phyloP scores from a whole-genome alignment of 345 rosid species.

The Raphanus sativus region DNA sequence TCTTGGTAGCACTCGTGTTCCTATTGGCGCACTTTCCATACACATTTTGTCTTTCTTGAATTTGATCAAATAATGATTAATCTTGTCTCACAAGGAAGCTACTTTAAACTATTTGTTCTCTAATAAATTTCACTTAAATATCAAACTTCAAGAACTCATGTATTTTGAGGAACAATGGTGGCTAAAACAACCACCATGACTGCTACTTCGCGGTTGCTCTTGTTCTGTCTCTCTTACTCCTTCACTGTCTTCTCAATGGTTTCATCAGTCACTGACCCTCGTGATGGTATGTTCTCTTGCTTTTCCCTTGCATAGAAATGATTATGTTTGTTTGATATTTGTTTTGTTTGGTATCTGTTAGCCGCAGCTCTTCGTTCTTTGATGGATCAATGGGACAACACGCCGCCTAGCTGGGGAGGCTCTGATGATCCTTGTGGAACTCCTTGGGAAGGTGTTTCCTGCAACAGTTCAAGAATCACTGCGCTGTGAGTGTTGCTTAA shows the following conservation, averaged over 20 bases:
- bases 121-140: slow-evolving; percentile 27
- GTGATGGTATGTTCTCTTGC: slow-evolving; percentile 50
- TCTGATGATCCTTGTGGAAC: slow-evolving; percentile 79
- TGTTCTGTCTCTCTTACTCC: slow-evolving; percentile 37
- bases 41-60: background rate
- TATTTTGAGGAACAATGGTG: slow-evolving; percentile 37
- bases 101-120: slow-evolving; percentile 16
- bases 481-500: slow-evolving; percentile 56
- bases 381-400: slow-evolving; percentile 69
- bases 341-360: slow-evolving; percentile 31
- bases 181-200: slow-evolving; percentile 21
- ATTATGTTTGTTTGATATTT: background rate
- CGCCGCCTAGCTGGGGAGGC: slow-evolving; percentile 72
- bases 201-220: slow-evolving; percentile 36
- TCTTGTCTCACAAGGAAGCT: slow-evolving; percentile 37
- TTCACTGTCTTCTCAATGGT: slow-evolving; percentile 28
- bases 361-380: slow-evolving; percentile 79
- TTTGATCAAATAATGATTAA: slow-evolving; percentile 28
- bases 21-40: slow-evolving; percentile 31
- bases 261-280: slow-evolving; percentile 57
- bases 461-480: slow-evolving; percentile 69
- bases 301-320: background rate
- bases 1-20: slow-evolving; percentile 32
- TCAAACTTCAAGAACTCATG: slow-evolving; percentile 23
- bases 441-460: slow-evolving; percentile 91